Evolutionary conservation across 2,329 filamentous ascomycete genomes (phyloP), one percentile per base, ranked within the genome.

Genomic region (Colletotrichum sp.): DNA sequence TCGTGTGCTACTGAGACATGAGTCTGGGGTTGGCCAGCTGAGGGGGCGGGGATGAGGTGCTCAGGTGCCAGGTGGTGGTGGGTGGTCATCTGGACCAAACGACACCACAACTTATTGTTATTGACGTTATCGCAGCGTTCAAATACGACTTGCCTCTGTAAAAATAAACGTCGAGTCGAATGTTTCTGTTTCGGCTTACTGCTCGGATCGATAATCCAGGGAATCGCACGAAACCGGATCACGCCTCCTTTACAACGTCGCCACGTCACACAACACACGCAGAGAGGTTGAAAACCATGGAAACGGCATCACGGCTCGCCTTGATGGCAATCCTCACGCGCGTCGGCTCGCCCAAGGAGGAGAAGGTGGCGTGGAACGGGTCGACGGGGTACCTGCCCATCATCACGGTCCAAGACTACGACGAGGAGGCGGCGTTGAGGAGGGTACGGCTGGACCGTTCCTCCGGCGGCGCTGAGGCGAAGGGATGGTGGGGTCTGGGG

Each of bases 311-410:
- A 4, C 72, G 61, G 10, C 36, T 74, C 16, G 67, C 67, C n/a
- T 30, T 65, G 12, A 34, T 65, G 28, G 71, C 71, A 9, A 21
- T 71, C 13, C 55, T 71, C 67, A n/a, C 67, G 7, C 66, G 71
- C 24, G 38, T 43, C 5, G 58, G 58, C 8, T 55, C 56, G 28
- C 48, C 67, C 4, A 32, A 16, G 24, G 10, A 63, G 7, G 73
- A 75, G 28, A 75, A 75, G 34, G 38, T 55, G 30, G 32, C 63
- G 9, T 73, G 73, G 69, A 70, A 63, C 58, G 68, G 52, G 5
- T 68, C 69, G 24, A 26, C 14, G n/a, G 24, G 34, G 7, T 43
- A 56, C 1, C 16, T 63, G 7, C 73, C 73, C n/a, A 16, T 75
- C 13, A 62, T 75, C 26, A 68, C 12, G 8, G 63, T 63, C 18